Evolutionary conservation across 2,329 filamentous ascomycete species (phyloP), one percentile per base, ranked within the genome.

Genomic region (Talaromyces sp.): DNA sequence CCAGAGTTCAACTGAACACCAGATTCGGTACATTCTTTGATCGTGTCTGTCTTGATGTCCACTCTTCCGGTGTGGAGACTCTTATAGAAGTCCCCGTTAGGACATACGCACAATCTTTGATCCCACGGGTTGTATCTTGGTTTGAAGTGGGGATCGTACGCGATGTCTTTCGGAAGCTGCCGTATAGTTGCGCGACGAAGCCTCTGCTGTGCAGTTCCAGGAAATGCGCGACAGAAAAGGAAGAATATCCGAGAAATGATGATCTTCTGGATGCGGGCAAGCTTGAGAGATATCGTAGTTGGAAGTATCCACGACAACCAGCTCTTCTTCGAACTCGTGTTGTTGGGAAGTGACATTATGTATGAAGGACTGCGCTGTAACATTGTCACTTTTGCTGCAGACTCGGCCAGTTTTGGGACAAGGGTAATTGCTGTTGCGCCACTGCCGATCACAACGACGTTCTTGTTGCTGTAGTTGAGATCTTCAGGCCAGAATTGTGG

Each of bases 21-120:
- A 23, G 14, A 23, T 23, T 16, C 16, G 12, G 40, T 44, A 44
- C 14, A n/a, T 16, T 16, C 5, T 2, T 44, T 23, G 40, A 44
- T 44, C 18, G 84, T 44, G 40, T 23, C 18, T 16, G 40, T 44
- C 10, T 44, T 44, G 14, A 44, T 23, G 40, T 23, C 18, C 18
- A 23, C 40, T 44, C 18, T 44, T 23, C 40, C 40, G 8, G 16
- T 44, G 16, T 23, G 40, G 40, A 44, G 14, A 44, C 16, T n/a
- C 14, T 16, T n/a, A 23, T 44, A 44, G 18, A 44, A 44, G 40
- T 44, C 40, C 18, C 40, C 40, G 8, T 44, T 23, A 44, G 40
- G 40, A 44, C 40, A 44, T 44, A 44, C 16, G 40, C 40, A 44
- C 40, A 44, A 44, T n/a, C 40, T 16, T 23, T 44, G 40, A 16